Base-by-base conservation (phyloP, 306 rosid genomes). In the Medicago arabica region DNA sequence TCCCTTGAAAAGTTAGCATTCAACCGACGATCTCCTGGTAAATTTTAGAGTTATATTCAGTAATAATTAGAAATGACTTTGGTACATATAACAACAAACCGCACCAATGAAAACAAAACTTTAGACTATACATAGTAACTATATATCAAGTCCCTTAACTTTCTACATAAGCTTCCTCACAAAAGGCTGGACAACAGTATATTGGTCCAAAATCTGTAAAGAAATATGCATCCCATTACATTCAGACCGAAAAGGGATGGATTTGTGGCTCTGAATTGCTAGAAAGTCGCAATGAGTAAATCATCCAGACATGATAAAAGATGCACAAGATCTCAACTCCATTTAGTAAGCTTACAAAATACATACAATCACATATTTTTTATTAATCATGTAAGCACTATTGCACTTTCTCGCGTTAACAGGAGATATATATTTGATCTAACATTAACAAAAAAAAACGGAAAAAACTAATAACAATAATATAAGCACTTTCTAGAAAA, bases 1-100 rank as follows among this genome's bases (percentile, higher is more conserved):
- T 76, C 93, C 96, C 86, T 91, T 67, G 85, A 67, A 83, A 74
- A 51, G 58, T 70, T 84, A 39, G 86, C 72, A 64, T 54, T 81
- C 87, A 89, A 83, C 51, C 11, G 85, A 50, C 70, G 81, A 54
- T 63, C 80, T 79, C 92, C 95, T 93, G 85, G 51, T 38, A 83
- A 17, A 72, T 74, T 72, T 53, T 12, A 77, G 6, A 70, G 57
- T 51, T 11, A 83, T 28, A 51, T 1, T 39, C 19, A 3, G 18
- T 10, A 40, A 38, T 41, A 60, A 31, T 49, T 39, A 31, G 78
- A 51, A 78, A 64, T 46, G 59, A 69, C 43, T 53, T 75, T 36
- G 23, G 43, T 23, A 39, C 31, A 54, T n/a, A 19, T 8, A 40
- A 77, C 31, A 16, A 55, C 8, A 39, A 14, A 74, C 69, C 36